Conservation (phyloP, 2,329 filamentous ascomycete genomes). For the Neocucurbitaria cava region DNA sequence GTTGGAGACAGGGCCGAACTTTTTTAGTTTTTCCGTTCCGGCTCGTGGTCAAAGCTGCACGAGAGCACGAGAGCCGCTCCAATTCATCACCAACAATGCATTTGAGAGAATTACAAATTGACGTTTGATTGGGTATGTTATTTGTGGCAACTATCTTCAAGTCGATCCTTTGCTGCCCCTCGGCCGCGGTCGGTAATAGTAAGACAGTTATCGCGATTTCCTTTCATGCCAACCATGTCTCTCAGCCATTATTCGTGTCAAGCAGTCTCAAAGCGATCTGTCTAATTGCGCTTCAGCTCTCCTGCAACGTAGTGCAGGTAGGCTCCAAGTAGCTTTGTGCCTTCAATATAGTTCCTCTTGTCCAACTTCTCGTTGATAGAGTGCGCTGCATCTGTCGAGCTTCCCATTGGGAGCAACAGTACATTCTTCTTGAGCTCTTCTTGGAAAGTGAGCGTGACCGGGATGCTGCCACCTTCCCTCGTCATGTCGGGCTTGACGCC, state of each 20-base stretch:
- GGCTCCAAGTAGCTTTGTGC: conserved; percentile 91
- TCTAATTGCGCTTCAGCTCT: conserved; percentile 67
- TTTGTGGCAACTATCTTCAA: too few relatives aligned
- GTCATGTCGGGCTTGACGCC: conserved; percentile 94
- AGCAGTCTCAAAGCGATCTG: background rate
- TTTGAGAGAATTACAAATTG: background rate
- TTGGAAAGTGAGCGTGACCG: conserved; percentile 96
- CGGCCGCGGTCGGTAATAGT: too few relatives aligned
- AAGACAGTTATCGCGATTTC: too few relatives aligned
- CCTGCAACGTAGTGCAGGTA: conserved; percentile 97
- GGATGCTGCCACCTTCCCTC: conserved; percentile 95
- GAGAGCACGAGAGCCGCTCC: background rate
- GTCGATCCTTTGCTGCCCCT: too few relatives aligned
- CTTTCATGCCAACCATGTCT: too few relatives aligned
- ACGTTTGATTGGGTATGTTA: background rate
- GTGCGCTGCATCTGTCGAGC: conserved; percentile 94
- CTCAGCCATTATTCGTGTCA: too few relatives aligned
- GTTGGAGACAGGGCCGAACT: conserved; percentile 28
- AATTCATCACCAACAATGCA: background rate
- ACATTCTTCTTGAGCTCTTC: conserved; percentile 98
- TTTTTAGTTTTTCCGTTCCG: conserved; percentile 38
- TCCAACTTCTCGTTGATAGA: conserved; percentile 99
- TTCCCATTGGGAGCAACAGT: conserved; percentile 93
- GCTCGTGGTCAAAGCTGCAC: conserved; percentile 15
- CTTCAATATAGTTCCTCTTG: conserved; percentile 96